phyloP scores from a whole-genome alignment of 2,329 filamentous ascomycete genomes.

The Aspergillus texensis region DNA sequence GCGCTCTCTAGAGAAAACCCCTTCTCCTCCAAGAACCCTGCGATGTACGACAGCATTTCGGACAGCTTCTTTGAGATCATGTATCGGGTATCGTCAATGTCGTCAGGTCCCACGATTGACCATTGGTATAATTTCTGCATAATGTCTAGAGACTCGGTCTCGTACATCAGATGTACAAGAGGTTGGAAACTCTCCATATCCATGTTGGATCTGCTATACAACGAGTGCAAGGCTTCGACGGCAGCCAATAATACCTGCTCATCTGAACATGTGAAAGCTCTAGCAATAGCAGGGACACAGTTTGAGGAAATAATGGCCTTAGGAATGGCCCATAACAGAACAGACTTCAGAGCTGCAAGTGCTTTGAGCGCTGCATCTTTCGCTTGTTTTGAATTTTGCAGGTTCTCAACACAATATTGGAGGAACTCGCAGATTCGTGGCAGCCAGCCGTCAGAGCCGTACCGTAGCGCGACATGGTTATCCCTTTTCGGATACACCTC shows the following conservation, averaged over 20 bases:
- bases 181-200: constrained; percentile 76
- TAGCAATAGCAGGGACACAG: constrained; percentile 71
- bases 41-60: constrained; percentile 86
- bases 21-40: constrained; percentile 80
- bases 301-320: constrained; percentile 74
- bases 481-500: constrained; percentile 77
- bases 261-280: constrained; percentile 69
- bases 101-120: constrained; percentile 75
- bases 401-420: constrained; percentile 68
- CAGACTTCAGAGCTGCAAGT: constrained; percentile 74
- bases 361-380: constrained; percentile 74
- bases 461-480: constrained; percentile 69
- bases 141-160: constrained; percentile 68
- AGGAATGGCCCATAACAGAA: constrained; percentile 85
- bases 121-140: constrained; percentile 76
- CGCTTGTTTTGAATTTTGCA: constrained; percentile 67
- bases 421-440: constrained; percentile 74
- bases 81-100: constrained; percentile 90
- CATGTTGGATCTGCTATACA: constrained; percentile 76
- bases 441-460: constrained; percentile 85
- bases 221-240: constrained; percentile 78
- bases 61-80: constrained; percentile 90
- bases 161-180: constrained; percentile 79
- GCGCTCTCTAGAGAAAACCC: constrained; percentile 64
- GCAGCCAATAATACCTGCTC: constrained; percentile 76